Base-by-base conservation (phyloP, 1,284 basidiomycete species). In the Cryptococcus deneoformans region DNA sequence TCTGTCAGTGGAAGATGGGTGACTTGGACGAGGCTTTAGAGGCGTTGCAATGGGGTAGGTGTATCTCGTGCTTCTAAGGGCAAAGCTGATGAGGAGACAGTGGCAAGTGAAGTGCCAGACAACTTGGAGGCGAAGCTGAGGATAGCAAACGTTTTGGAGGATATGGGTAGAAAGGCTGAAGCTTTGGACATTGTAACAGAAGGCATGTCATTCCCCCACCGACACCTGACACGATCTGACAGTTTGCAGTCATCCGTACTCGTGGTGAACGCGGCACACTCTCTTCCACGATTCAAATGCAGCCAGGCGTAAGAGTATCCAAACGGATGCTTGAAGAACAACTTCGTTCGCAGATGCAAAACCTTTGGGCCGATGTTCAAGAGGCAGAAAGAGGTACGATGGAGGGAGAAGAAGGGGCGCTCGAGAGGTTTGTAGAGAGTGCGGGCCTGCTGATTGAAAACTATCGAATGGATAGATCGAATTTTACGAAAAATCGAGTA, bases 121-220 rank as follows among this genome's bases (percentile, higher is more conserved):
- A 84, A 91, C 64, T 85, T 86, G 62, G 88, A 93, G 35, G 87
- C 87, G 6, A 90, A 90, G 72, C 87, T 93, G 83, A 87, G 89
- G 63, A 82, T 97, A 0, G 94, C 94, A 0, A 89, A 90, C 59
- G 85, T 94, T 16, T 90, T 91, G 61, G 95, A 98, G 72, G 75
- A 79, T 16, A 77, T 88, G 62, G 86, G 88, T 45, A 85, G 92
- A 64, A 86, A 88, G 3, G 81, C 87, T 14, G 88, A 88, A 70
- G 94, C 94, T 0, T 81, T 96, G 0, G 86, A 90, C 24, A 79
- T 95, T 1, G 90, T 97, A 3, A 87, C 90, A 56, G 86, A 94
- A 82, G 89, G 91, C 89, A 62, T 37, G 72, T 58, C 1, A 20
- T 16, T 51, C 29, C 14, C n/a, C 50, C 0, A 40, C 24, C 39